phyloP scores from a whole-genome alignment of 164 flowering plant species.

The Amborella trichopoda region DNA sequence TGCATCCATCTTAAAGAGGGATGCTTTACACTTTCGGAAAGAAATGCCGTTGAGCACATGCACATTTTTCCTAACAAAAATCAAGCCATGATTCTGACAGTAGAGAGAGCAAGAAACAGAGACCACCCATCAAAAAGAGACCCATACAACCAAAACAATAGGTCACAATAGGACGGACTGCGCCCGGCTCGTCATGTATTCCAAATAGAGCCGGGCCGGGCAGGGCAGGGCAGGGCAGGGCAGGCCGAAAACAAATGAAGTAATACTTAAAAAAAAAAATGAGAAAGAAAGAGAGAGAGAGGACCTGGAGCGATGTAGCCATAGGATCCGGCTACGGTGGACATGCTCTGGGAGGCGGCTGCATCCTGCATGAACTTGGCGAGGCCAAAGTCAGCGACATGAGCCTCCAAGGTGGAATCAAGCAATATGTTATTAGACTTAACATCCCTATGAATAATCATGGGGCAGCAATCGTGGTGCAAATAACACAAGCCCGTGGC shows the following conservation, averaged over 20 bases:
- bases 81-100: too few relatives aligned
- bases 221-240: neutral
- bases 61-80: too few relatives aligned
- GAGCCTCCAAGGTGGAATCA: constrained; percentile 75
- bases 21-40: too few relatives aligned
- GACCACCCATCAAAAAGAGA: neutral
- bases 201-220: too few relatives aligned
- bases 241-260: neutral
- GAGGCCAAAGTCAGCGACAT: constrained; percentile 92
- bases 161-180: neutral
- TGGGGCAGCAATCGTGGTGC: constrained; percentile 88
- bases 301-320: constrained; percentile 98
- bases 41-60: too few relatives aligned
- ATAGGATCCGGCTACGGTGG: constrained; percentile 89
- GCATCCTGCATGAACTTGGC: constrained; percentile 78
- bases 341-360: constrained; percentile 88
- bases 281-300: neutral
- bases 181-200: neutral
- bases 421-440: constrained; percentile 81
- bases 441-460: constrained; percentile 83
- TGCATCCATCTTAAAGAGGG: too few relatives aligned
- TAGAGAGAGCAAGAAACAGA: neutral
- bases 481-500: constrained; percentile 83
- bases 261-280: neutral
- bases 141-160: neutral